These are phyloP conservation scores for Penicillium steckii DNA, from an alignment of 495 filamentous ascomycete species.

Conservation along the genomic window DNA sequence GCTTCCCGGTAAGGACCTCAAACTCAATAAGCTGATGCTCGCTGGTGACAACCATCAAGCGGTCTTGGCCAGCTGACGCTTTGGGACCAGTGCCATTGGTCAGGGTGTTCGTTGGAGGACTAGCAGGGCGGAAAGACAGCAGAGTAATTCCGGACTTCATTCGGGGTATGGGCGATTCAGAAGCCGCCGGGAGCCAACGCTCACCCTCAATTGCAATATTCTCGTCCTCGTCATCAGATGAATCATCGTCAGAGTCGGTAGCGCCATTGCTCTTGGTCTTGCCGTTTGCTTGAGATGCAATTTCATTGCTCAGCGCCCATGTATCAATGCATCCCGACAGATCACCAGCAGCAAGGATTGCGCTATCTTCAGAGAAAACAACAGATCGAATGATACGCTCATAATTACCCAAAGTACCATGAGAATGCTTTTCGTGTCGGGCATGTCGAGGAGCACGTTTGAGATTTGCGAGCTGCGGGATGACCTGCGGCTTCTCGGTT, in stretches of 20 bases:
- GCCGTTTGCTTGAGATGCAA: conserved; percentile 34
- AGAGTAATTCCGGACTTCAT: conserved; percentile 66
- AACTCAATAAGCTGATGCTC: conserved; percentile 75
- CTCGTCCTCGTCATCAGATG: conserved; percentile 50
- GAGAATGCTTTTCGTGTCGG: conserved; percentile 49
- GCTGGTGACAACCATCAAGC: conserved; percentile 72
- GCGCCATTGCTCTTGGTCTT: conserved; percentile 26
- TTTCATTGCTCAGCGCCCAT: conserved; percentile 66
- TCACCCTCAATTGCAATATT: conserved; percentile 43
- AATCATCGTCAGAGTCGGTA: conserved; percentile 50
- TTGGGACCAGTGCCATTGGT: conserved; percentile 36
- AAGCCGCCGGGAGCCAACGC: conserved; percentile 66
- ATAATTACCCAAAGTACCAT: conserved; percentile 75
- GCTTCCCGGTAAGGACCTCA: conserved; percentile 66
- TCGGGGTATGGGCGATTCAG: conserved; percentile 71
- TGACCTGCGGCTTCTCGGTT: conserved; percentile 40
- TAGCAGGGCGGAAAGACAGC: conserved; percentile 68
- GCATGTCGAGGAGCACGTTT: conserved; percentile 56
- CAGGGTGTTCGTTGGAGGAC: conserved; percentile 24
- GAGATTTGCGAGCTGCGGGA: conserved; percentile 52
- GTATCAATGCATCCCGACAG: conserved; percentile 83
- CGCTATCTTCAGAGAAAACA: conserved; percentile 79
- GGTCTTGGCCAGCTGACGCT: conserved; percentile 46
- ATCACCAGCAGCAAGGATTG: conserved; percentile 74
- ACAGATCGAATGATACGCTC: conserved; percentile 71